Base-by-base conservation (phyloP, 495 filamentous ascomycete genomes). In the Trichocladium uniseriatum region DNA sequence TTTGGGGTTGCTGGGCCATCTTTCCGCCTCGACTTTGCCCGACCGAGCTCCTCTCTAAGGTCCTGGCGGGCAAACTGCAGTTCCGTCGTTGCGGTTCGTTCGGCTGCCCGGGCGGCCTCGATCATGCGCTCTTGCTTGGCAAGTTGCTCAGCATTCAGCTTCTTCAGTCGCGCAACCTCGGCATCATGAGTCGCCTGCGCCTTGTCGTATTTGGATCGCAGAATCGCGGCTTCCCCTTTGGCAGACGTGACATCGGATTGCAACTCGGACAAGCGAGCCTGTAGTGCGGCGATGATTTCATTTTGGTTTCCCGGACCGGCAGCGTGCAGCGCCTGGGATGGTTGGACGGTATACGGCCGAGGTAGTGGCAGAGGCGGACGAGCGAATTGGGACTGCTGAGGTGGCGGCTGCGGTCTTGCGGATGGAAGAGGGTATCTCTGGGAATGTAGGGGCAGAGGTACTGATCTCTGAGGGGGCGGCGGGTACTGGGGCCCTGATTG, bases 11-110 rank as follows among this genome's bases (percentile, higher is more conserved):
- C 54, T 0, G 66, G 52, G 3, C 54, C 61, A 13, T 70, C 71
- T 28, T 58, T 65, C 20, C 64, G 64, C 39, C 60, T 70, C 19
- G 52, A 58, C 50, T 66, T 71, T 28, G 55, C 60, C 46, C 66
- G 63, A 8, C 65, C 65, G 6, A 74, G 54, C 36, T 69, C 74
- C 51, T 77, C 74, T 15, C 62, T 67, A 52, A 78, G 60, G 52
- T 78, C 74, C 49, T 70, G 68, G 20, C 68, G 69, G 27, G 71
- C 65, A 50, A 79, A 79, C 38, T 77, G 67, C 21, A 77, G 67
- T 47, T 78, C 76, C 1, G 71, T 75, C 19, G 66, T 53, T 20
- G 68, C 69, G 5, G 60, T 70, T 20, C 70, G 63, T 42, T 75
- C 67, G 0, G 72, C 70, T 0, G 69, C 65, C n/a, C 64, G 49